Evolutionary conservation across 192 early-diverging fungal species (phyloP), one percentile per base, ranked within the genome.

Genomic region (Dissophora ornata): DNA sequence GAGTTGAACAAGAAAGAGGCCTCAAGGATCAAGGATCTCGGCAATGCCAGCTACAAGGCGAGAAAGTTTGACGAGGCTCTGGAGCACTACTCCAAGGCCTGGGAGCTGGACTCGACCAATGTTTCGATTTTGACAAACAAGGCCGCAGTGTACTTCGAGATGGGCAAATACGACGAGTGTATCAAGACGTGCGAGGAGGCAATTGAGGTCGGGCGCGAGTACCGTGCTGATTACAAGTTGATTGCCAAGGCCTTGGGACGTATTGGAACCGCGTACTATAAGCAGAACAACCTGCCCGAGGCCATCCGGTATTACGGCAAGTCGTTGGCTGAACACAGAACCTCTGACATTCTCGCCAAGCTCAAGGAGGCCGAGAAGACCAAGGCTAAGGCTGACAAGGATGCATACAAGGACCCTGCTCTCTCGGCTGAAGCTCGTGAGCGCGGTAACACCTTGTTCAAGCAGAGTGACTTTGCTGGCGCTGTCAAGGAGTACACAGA

Each of bases 101-200:
- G 85, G 77, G 94, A 94, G 74, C 79, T 95, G 67, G 95, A 99
- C 79, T 57, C 86, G 30, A 91, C 95, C 58, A 96, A 99, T 61
- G 83, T 98, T 33, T 93, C 96, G 22, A 92, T 96, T 58, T 84
- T 94, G 79, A 97, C 94, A 67, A 99, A 99, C 90, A 99, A 98
- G 80, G 89, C 97, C 49, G 95, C 97, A 56, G 96, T 96, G 18
- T 86, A 92, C 64, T 99, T 94, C 85, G 97, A 98, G 83, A 91
- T 95, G 86, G 94, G 90, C 63, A 90, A 92, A 29, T 97, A 86
- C 71, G 89, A 96, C n/a, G 95, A 95, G 36, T 93, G 92, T 79
- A 97, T 99, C 81, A 90, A 96, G 81, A 85, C 87, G 10, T 97
- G 94, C 71, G 88, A 98, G 67, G 78, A 96, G 53, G 97, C 97